Conservation (phyloP, 1,139 yeast genomes). For the Wickerhamiella pararugosa region DNA sequence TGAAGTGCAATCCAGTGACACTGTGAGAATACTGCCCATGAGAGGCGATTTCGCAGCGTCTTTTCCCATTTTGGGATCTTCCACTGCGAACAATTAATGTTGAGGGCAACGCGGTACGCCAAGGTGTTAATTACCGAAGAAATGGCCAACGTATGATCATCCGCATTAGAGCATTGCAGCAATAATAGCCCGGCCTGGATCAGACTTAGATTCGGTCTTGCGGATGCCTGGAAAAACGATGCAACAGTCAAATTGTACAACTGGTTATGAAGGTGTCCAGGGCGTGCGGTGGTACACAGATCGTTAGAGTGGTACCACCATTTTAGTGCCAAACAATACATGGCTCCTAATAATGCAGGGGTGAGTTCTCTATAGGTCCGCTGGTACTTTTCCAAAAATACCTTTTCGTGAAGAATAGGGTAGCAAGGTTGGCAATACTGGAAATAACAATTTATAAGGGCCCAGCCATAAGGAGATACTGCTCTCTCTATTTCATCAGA, state of each 20-base stretch:
- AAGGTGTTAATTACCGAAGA: conserved; percentile 77
- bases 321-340: conserved; percentile 30
- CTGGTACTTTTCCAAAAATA: conserved; percentile 31
- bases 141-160: conserved; percentile 65
- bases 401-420: conserved; percentile 31
- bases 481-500: conserved; percentile 23
- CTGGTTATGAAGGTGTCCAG: conserved; percentile 17
- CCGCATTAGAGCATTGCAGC: conserved; percentile 28
- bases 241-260: conserved; percentile 27
- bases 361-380: conserved; percentile 33
- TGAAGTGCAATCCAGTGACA: conserved; percentile 76
- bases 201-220: conserved; percentile 31
- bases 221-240: conserved; percentile 28
- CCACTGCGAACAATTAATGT: conserved; percentile 77
- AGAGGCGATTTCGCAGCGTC: conserved; percentile 64
- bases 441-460: conserved; percentile 29
- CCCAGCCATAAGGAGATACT: conserved; percentile 30
- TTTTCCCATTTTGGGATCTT: conserved; percentile 87
- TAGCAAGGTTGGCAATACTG: conserved; percentile 30
- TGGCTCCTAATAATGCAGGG: conserved; percentile 32
- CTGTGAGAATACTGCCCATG: conserved; percentile 87
- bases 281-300: conserved; percentile 15
- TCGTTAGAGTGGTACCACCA: conserved; percentile 30
- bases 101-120: conserved; percentile 76
- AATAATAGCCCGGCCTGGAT: conserved; percentile 33